Evolutionary conservation across 2,329 filamentous ascomycete genomes (phyloP), one percentile per base, ranked within the genome.

Genomic region (Fusarium illudens): DNA sequence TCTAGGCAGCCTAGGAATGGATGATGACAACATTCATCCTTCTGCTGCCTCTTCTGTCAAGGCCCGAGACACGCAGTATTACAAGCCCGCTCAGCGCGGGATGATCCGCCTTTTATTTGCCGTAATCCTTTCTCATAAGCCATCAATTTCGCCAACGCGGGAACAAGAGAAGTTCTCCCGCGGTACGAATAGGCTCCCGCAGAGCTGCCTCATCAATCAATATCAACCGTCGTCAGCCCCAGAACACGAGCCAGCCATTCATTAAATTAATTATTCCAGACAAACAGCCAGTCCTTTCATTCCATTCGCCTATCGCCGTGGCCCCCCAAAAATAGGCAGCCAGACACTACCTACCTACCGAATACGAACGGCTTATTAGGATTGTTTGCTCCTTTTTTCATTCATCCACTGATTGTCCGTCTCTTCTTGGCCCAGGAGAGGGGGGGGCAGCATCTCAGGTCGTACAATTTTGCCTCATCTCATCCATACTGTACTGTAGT

Each of bases 11-110:
- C n/a, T n/a, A n/a, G n/a, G 22, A 19, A 19, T 15, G 20, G 12
- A 52, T 49, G 44, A 49, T 29, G 44, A 30, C 27, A 20, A 20
- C 44, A 29, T 36, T 25, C 25, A 50, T n/a, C n/a, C n/a, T n/a
- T n/a, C n/a, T n/a, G n/a, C 46, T 66, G 22, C 44, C 44, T 66
- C 19, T 46, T 65, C 20, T 59, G 46, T 32, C 39, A 15, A 25
- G 13, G 9, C 34, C 22, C 29, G 36, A 36, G 42, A 39, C 30
- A 48, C 44, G n/a, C 44, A 30, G 27, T 13, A 30, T 11, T 6
- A 29, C 25, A 27, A 25, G 25, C 42, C 42, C 22, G 19, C 19
- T 10, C 37, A 15, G 13, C 20, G 44, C 44, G 44, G 44, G 44
- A 48, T 48, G 44, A 30, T 48, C 48, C 48, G 30, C 49, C 49